Evolutionary conservation across 345 rosid genomes (phyloP).

Genomic region (Aethionema arabicum): DNA sequence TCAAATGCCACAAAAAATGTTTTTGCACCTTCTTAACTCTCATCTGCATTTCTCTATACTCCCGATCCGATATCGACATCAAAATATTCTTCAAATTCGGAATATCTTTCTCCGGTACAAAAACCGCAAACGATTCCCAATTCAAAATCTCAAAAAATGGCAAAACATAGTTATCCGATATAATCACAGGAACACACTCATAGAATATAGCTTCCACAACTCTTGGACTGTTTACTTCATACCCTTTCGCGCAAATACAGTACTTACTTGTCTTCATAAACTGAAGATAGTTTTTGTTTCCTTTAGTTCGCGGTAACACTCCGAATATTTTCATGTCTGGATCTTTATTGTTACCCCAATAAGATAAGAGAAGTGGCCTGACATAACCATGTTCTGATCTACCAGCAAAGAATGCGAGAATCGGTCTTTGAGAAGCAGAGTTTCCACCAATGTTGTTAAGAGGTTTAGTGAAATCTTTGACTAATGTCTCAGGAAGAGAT

Average conservation of each 20-base stretch:
- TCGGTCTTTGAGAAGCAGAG: slow-evolving; percentile 52
- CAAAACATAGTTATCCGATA: slow-evolving; percentile 86
- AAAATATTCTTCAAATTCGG: slow-evolving; percentile 68
- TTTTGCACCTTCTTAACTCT: slow-evolving; percentile 64
- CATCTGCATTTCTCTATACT: slow-evolving; percentile 60
- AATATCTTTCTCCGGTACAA: slow-evolving; percentile 71
- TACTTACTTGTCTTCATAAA: slow-evolving; percentile 72
- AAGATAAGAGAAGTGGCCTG: slow-evolving; percentile 55
- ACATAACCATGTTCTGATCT: slow-evolving; percentile 89
- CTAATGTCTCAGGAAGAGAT: slow-evolving; percentile 70
- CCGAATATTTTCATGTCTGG: slow-evolving; percentile 81
- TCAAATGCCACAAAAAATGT: slow-evolving; percentile 91
- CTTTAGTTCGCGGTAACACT: slow-evolving; percentile 60
- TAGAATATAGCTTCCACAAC: slow-evolving; percentile 71
- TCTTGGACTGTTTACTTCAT: slow-evolving; percentile 84
- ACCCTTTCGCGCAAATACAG: slow-evolving; percentile 88
- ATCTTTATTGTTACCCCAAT: slow-evolving; percentile 75
- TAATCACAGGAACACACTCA: slow-evolving; percentile 86
- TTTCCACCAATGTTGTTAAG: slow-evolving; percentile 66
- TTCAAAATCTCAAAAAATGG: slow-evolving; percentile 79
- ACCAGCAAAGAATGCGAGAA: slow-evolving; percentile 90
- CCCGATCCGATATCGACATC: slow-evolving; percentile 57
- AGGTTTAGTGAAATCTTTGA: too few species aligned
- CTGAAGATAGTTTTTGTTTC: slow-evolving; percentile 64
- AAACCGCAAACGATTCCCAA: slow-evolving; percentile 78